Conservation (phyloP, 1,139 yeast genomes). For the Pichia sp. region DNA sequence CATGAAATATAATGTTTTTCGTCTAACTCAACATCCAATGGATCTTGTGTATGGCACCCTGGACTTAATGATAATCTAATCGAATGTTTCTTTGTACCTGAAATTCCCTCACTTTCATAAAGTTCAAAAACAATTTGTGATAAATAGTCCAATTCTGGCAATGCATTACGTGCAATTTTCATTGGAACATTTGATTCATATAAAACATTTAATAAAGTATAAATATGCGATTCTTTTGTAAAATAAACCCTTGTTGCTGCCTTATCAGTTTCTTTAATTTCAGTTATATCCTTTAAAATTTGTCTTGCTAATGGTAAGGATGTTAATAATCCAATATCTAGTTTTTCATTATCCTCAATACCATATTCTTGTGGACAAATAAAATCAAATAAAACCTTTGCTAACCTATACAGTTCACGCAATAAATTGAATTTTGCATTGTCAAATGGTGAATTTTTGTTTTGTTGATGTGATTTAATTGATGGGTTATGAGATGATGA, state of each 20-base stretch:
- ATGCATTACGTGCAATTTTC: constrained; percentile 87
- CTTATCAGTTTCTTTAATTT: constrained; percentile 67
- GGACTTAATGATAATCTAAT: constrained; percentile 87
- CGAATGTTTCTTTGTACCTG: constrained; percentile 73
- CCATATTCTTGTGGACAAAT: constrained; percentile 99
- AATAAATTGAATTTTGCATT: constrained; percentile 72
- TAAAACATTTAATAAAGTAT: constrained; percentile 82
- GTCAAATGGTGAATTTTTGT: constrained; percentile 58
- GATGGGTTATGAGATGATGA: constrained; percentile 36
- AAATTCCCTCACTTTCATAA: constrained; percentile 64
- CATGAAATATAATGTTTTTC: constrained; percentile 96
- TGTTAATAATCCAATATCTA: constrained; percentile 91
- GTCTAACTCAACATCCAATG: constrained; percentile 91
- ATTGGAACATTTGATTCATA: constrained; percentile 94
- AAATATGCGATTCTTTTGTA: constrained; percentile 95
- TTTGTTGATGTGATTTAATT: constrained; percentile 24
- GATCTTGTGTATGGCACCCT: constrained; percentile 97
- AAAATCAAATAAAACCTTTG: constrained; percentile 92
- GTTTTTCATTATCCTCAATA: constrained; percentile 88
- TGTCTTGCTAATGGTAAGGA: constrained; percentile 91
- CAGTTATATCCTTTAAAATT: constrained; percentile 71
- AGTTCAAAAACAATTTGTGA: constrained; percentile 93
- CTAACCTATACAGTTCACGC: constrained; percentile 80
- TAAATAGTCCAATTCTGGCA: constrained; percentile 92
- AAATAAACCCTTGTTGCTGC: constrained; percentile 87